Evolutionary conservation across 352 stramenopile genomes (phyloP).

Genomic region (Phytopythium sindhum): DNA sequence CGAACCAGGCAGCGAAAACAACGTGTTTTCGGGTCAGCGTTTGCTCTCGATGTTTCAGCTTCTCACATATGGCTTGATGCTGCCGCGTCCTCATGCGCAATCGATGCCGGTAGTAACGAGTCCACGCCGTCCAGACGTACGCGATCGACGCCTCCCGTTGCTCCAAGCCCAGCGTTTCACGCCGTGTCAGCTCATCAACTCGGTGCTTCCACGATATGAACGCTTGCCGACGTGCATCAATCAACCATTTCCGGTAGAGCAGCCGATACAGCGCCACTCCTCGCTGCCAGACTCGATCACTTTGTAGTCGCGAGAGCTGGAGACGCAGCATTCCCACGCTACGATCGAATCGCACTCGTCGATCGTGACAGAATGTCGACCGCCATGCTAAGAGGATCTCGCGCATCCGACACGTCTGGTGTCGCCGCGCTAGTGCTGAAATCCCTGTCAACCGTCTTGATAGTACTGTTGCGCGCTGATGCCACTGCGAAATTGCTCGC

Average conservation of each 20-base stretch:
- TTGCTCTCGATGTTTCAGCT: not conserved
- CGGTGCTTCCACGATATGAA: not conserved
- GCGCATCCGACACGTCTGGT: not conserved
- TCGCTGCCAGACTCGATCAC: not conserved
- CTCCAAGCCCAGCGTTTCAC: not conserved
- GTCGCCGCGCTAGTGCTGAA: not conserved
- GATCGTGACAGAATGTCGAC: not conserved
- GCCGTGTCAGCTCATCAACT: not conserved
- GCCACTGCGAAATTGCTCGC: not conserved
- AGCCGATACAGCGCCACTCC: not conserved
- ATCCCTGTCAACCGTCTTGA: not conserved
- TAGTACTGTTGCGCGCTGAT: not conserved
- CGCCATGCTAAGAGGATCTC: not conserved
- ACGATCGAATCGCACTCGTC: not conserved
- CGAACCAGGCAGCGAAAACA: not conserved
- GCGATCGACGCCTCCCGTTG: not conserved
- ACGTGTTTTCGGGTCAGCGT: not conserved
- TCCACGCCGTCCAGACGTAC: not conserved
- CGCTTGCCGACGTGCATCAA: not conserved
- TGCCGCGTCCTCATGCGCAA: not conserved
- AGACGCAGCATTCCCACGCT: not conserved
- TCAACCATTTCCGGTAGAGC: not conserved
- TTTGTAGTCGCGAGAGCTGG: not conserved
- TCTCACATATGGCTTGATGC: not conserved
- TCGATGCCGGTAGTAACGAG: not conserved